Evolutionary conservation across 345 rosid species (phyloP), one percentile per base, ranked within the genome.

Genomic region (Draba incana): DNA sequence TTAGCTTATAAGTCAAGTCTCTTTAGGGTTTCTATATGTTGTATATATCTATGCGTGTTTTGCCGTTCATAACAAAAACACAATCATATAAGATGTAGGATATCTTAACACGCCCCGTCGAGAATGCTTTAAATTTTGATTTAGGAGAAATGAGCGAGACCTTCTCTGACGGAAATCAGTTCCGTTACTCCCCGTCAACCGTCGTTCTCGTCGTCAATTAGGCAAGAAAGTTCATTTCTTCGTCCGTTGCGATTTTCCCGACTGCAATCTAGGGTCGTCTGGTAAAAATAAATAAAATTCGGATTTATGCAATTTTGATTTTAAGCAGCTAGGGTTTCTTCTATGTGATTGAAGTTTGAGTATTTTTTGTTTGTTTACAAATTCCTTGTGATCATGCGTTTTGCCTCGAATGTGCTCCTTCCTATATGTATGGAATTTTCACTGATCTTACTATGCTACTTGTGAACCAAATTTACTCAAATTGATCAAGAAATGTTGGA

Each of bases 221-320:
- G 99, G 99, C 3, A 97, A 94, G 82, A 82, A 98, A 46, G 96
- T 94, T 61, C 98, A 94, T 49, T 91, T 94, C 64, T 94, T 98
- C 67, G 98, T 94, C 53, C 92, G 96, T 13, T 94, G 99, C 53
- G 99, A 94, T 75, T 91, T 85, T 37, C 98, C 20, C 98, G 3
- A 85, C 91, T 11, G 92, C 99, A n/a, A 84, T 94, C 74, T 92
- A 92, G 44, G 99, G 99, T 11, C 95, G 93, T 54, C 79, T 92
- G 89, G 98, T 88, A 84, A 41, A 28, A 0, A 10, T 25, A 20
- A 20, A 20, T 1, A 20, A 20, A 20, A 20, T 20, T 5, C 11
- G 4, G 41, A 37, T 48, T 28, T 15, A 13, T 5, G 11, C 11
- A 15, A 4, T 16, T 16, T 10, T 54, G 16, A 39, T 12, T 48